These are phyloP conservation scores for Paracoccidioides lutzii DNA, from an alignment of 2,329 filamentous ascomycete species.

Conservation along the genomic window DNA sequence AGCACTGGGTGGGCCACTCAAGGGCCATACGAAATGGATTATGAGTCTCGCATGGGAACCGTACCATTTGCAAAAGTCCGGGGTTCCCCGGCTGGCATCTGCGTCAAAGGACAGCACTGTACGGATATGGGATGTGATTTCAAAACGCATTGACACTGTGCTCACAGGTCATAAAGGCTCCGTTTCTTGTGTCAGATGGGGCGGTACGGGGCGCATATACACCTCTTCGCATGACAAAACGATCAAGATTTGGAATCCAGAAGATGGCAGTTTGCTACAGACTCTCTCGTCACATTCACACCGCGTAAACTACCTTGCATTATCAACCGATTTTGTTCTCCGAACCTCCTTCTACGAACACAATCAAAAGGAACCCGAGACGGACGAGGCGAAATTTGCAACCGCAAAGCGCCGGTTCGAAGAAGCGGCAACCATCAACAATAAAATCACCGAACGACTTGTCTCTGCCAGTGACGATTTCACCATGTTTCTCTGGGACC, in stretches of 20 bases:
- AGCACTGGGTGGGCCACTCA: constrained; percentile 56
- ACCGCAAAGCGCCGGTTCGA: constrained; percentile 76
- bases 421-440: constrained; percentile 65
- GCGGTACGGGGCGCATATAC: constrained; percentile 74
- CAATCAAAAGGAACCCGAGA: constrained; percentile 53
- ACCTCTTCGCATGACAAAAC: constrained; percentile 83
- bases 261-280: constrained; percentile 65
- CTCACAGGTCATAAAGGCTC: constrained; percentile 79
- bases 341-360: constrained; percentile 82
- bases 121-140: constrained; percentile 72
- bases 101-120: constrained; percentile 84
- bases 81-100: constrained; percentile 68
- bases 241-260: constrained; percentile 77
- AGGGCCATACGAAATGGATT: constrained; percentile 81
- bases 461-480: constrained; percentile 91
- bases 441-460: constrained; percentile 66
- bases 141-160: constrained; percentile 65
- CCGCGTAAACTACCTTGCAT: constrained; percentile 87
- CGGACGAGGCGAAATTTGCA: constrained; percentile 55
- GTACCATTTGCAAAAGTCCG: constrained; percentile 65
- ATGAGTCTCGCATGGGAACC: constrained; percentile 86
- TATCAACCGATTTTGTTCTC: constrained; percentile 84
- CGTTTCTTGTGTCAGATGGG: constrained; percentile 88
- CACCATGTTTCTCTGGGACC: constrained; percentile 93
- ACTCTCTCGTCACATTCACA: constrained; percentile 74